Percentiles rank a stretch among this genome's conserved stretches.
Evolutionary conservation across 768 basidiomycete species (phyloP).

Genomic region (Sarcodon sp.): DNA sequence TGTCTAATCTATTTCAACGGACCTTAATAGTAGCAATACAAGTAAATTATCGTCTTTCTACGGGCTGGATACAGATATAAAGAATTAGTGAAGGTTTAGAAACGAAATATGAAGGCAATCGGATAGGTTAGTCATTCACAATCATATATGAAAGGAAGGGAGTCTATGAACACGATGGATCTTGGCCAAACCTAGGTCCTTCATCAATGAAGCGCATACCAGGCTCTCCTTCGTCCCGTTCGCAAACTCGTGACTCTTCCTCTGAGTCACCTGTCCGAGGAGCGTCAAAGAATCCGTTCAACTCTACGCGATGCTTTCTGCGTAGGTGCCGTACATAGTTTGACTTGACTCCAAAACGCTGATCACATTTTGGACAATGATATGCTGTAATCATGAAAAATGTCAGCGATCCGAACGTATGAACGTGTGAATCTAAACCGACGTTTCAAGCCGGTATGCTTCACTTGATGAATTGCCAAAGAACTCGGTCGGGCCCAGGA

Average conservation of each 20-base stretch:
- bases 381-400: not conserved
- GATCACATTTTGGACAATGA: not conserved
- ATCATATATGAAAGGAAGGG: not conserved
- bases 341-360: not conserved
- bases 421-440: not conserved
- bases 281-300: too few species aligned
- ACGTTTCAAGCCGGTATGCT: not conserved
- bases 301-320: too few species aligned
- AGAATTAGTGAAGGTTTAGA: not conserved
- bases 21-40: too few species aligned
- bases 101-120: not conserved
- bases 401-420: not conserved
- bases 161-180: not conserved
- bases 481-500: not conserved
- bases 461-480: not conserved
- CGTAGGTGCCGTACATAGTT: not conserved
- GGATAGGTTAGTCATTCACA: not conserved
- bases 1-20: too few species aligned
- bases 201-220: not conserved
- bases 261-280: too few species aligned
- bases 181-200: not conserved
- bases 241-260: too few species aligned
- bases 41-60: too few species aligned
- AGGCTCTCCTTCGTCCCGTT: too few species aligned
- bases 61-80: too few species aligned